Evolutionary conservation across 306 rosid genomes (phyloP), one percentile per base, ranked within the genome.

Genomic region (Glycine tomentella): DNA sequence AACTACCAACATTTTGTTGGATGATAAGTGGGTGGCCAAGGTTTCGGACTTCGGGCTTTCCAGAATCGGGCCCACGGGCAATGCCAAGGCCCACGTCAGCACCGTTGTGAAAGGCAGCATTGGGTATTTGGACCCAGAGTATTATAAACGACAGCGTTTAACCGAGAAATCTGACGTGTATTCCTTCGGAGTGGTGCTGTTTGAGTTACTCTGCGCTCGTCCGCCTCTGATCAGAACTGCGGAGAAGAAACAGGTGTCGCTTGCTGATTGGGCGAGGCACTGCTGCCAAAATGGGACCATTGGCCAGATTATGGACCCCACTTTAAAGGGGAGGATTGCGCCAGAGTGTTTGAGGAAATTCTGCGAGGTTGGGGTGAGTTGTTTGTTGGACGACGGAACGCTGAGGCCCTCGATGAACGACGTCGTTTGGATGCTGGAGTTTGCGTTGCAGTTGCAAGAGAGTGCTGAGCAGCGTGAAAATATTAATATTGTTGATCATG

Each of bases 151-250:
- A 0, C 88, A 86, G 14, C 87, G 69, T 14, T 16, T 89, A 2
- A 91, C 95, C 0, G 91, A 85, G 36, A 92, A 88, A 11, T 85
- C 95, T 0, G 95, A 92, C 52, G 93, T 92, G 25, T 89, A 92
- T 69, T 92, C 95, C 0, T 91, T 87, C 0, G 93, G 97, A 0
- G 92, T 92, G 0, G 91, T 92, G 4, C 17, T 92, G 8, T 89
- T 87, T 0, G 97, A 92, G 80, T 68, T 87, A 6, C 20, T 92
- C 0, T 89, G 91, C 2, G 87, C 84, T 0, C 81, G 93, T 1
- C 89, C 93, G 1, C 88, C 92, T 0, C 8, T 88, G 2, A 33
- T 89, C 0, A 80, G 84, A 0, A 77, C 65, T 0, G 56, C 59
- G 0, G 89, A 83, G 7, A 83, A 86, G 51, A 80, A 38, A 59